Evolutionary conservation across 139 green algal genomes (phyloP).

Genomic region (Picochlorum sp.): DNA sequence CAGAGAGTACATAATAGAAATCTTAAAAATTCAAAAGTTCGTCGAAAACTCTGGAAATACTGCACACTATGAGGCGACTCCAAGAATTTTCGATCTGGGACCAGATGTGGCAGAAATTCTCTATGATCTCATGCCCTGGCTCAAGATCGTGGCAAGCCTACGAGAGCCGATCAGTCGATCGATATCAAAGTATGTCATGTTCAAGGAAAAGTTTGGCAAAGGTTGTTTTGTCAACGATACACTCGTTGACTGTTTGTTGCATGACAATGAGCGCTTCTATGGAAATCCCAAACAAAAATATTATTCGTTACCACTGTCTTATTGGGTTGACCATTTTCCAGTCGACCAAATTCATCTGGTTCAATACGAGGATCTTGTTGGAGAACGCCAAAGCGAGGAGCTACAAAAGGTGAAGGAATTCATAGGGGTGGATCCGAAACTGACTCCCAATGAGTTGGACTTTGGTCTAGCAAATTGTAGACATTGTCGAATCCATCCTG

Average conservation of each 20-base stretch:
- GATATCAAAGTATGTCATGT: neutral
- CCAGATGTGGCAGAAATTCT: neutral
- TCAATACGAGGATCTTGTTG: neutral
- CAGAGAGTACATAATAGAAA: slow-evolving; percentile 8
- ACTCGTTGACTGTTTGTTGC: neutral
- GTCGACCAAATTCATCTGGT: slow-evolving; percentile 5
- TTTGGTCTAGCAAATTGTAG: slow-evolving; percentile 6
- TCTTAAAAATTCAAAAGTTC: slow-evolving; percentile 3
- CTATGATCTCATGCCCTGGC: slow-evolving; percentile 11
- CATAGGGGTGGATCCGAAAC: neutral
- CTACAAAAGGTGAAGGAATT: neutral
- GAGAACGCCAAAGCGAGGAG: neutral
- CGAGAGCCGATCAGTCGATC: slow-evolving; percentile 12
- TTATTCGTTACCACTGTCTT: slow-evolving; percentile 1
- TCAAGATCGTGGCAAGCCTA: slow-evolving; percentile 9
- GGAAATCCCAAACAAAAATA: neutral
- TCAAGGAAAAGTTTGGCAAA: slow-evolving; percentile 5
- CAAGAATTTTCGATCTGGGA: neutral
- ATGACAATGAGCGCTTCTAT: neutral
- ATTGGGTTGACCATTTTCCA: slow-evolving; percentile 10
- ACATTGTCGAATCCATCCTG: neutral
- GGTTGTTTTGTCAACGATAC: slow-evolving; percentile 5
- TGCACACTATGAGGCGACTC: slow-evolving; percentile 4
- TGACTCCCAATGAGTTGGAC: neutral
- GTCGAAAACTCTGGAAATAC: slow-evolving; percentile 3